Evolutionary conservation across 495 filamentous ascomycete genomes (phyloP).

Genomic region (Rostrohypoxylon terebratum): DNA sequence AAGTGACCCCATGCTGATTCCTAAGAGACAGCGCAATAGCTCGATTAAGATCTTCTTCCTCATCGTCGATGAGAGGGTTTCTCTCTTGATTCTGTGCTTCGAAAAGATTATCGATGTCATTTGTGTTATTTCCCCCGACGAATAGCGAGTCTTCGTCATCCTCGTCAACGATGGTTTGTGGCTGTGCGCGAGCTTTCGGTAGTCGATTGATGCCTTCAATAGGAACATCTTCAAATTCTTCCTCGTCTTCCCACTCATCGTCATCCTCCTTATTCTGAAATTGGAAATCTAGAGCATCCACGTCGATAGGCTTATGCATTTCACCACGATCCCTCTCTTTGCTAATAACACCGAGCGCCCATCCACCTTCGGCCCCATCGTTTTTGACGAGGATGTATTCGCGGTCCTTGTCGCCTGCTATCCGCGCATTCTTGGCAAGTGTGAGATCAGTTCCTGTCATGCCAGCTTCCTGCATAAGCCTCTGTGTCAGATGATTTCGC

Average conservation of each 20-base stretch:
- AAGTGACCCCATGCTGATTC: slow-evolving; percentile 54
- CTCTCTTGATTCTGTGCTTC: slow-evolving; percentile 44
- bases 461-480: slow-evolving; percentile 93
- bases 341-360: slow-evolving; percentile 92
- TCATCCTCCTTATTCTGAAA: slow-evolving; percentile 66
- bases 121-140: slow-evolving; percentile 62
- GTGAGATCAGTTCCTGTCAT: slow-evolving; percentile 82
- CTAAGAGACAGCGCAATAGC: slow-evolving; percentile 87
- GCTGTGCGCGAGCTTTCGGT: slow-evolving; percentile 64
- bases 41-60: slow-evolving; percentile 80
- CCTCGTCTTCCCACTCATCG: slow-evolving; percentile 75
- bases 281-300: slow-evolving; percentile 77
- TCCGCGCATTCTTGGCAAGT: slow-evolving; percentile 70
- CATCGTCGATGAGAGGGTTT: slow-evolving; percentile 59
- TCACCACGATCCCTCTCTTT: slow-evolving; percentile 79
- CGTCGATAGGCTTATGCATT: slow-evolving; percentile 85
- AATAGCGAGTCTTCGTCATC: slow-evolving; percentile 75
- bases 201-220: slow-evolving; percentile 92
- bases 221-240: slow-evolving; percentile 93
- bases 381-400: slow-evolving; percentile 98
- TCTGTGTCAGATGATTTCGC: slow-evolving; percentile 93
- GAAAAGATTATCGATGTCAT: slow-evolving; percentile 48
- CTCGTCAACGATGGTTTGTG: slow-evolving; percentile 28
- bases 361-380: slow-evolving; percentile 93
- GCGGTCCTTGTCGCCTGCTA: slow-evolving; percentile 88